Conservation (phyloP, 768 basidiomycete genomes). For the Leccinum longicurvipes region DNA sequence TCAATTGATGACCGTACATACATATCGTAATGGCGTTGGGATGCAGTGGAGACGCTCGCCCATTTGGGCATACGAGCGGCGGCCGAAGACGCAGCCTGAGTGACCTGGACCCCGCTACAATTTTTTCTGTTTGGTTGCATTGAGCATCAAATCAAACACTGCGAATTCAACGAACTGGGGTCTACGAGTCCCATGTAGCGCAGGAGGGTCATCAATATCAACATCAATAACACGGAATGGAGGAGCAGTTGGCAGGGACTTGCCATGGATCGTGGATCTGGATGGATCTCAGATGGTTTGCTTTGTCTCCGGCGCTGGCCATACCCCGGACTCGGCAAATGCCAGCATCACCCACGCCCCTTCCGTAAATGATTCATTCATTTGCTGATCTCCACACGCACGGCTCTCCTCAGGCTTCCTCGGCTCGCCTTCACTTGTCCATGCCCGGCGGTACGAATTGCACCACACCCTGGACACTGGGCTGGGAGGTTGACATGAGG, state of each 20-base stretch:
- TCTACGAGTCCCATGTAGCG: neutral
- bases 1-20: neutral
- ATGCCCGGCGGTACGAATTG: too few relatives aligned
- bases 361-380: neutral
- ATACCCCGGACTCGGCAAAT: constrained; percentile 32
- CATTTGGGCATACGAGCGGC: constrained; percentile 14
- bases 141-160: neutral
- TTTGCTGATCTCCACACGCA: constrained; percentile 3
- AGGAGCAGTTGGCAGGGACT: neutral
- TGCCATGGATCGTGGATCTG: constrained; percentile 17
- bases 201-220: neutral
- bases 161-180: neutral
- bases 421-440: constrained; percentile 6
- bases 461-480: too few relatives aligned
- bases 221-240: constrained; percentile 2
- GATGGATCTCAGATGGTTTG: constrained; percentile 31
- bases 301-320: constrained; percentile 31
- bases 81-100: neutral
- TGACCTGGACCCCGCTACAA: neutral
- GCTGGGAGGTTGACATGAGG: neutral
- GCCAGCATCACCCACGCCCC: constrained; percentile 14
- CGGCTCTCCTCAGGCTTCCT: neutral
- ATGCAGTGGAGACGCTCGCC: constrained; percentile 4
- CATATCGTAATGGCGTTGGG: constrained; percentile 2
- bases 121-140: neutral